Evolutionary conservation across 495 filamentous ascomycete genomes (phyloP).

Genomic region (Cladorrhinum samala): DNA sequence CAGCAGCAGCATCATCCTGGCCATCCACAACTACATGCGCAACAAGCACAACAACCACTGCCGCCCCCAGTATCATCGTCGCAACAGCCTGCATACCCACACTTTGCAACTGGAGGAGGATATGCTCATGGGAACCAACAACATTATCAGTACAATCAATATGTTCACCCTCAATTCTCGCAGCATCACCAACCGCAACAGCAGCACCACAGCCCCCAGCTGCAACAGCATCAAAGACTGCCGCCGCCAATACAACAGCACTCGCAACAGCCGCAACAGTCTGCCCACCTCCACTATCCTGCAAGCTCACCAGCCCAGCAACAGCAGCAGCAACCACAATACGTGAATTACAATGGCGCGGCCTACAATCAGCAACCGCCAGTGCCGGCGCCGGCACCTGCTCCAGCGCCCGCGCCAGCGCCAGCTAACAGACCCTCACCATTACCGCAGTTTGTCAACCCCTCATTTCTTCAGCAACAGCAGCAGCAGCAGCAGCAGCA

Average conservation of each 20-base stretch:
- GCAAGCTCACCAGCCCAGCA: not conserved
- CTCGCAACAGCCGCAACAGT: slow-evolving; percentile 1
- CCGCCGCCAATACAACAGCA: slow-evolving; percentile 12
- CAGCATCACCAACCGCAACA: slow-evolving; percentile 16
- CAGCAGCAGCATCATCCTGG: not conserved
- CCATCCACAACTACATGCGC: not conserved
- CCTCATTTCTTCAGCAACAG: slow-evolving; percentile 16
- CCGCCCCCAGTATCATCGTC: slow-evolving; percentile 10
- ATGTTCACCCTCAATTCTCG: slow-evolving; percentile 14
- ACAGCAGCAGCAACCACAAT: not conserved
- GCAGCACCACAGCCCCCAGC: slow-evolving; percentile 13
- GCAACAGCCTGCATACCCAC: slow-evolving; percentile 13
- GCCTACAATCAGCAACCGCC: not conserved
- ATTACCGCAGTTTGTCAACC: slow-evolving; percentile 10
- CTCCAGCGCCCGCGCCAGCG: not conserved
- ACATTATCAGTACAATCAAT: slow-evolving; percentile 27
- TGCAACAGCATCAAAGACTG: not conserved
- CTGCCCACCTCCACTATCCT: slow-evolving; percentile 1
- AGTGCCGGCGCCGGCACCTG: not conserved
- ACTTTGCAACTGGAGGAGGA: slow-evolving; percentile 14
- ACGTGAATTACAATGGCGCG: slow-evolving; percentile 1
- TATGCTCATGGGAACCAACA: slow-evolving; percentile 19
- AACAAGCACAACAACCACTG: slow-evolving; percentile 22
- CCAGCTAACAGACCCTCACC: not conserved
- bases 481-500: no score